Base-by-base conservation (phyloP, 2,329 filamentous ascomycete species). In the Metarhizium brunneum region DNA sequence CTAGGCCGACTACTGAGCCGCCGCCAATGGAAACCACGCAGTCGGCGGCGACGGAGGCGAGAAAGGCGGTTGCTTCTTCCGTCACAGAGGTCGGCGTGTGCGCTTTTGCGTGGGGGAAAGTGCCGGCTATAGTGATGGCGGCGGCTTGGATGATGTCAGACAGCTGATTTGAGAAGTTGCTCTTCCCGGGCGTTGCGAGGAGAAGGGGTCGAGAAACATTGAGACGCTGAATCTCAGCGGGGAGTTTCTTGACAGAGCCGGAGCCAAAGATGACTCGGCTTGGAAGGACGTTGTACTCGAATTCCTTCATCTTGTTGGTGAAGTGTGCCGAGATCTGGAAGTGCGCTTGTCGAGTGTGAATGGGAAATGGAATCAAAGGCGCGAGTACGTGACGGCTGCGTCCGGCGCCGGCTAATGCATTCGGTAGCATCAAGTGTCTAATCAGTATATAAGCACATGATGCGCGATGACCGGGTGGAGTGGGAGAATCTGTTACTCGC, bases 61-160 rank as follows among this genome's bases (percentile, higher is more conserved):
- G 70, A 55, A 76, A 75, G 2, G 70, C 68, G n/a, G 83, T 61
- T 0, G 82, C 82, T 62, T 76, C 73, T 20, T 83, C 76, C 2
- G 82, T 85, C 55, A 85, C 68, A 57, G 78, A 64, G 4, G 72
- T 76, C 1, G 82, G 83, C 0, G 82, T 86, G 68, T 86, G 83
- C 82, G 86, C 85, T 3, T 77, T 77, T 2, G 83, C 83, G 59
- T 80, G 73, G 47, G 69, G 69, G 67, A 82, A 84, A 8, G 61
- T 54, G 14, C 56, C 56, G 8, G 51, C 58, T 5, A 58, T 51
- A n/a, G 30, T 25, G 16, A 57, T 35, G 20, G 54, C 43, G 4
- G 38, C 45, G 8, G 48, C 25, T 25, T 55, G 13, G 32, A 42
- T 25, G 4, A 52, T 36, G 8, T 51, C 53, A 18, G 43, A 54